Evolutionary conservation across 2,329 filamentous ascomycete species (phyloP).

Genomic region (Phaeosphaeriaceae sp.): DNA sequence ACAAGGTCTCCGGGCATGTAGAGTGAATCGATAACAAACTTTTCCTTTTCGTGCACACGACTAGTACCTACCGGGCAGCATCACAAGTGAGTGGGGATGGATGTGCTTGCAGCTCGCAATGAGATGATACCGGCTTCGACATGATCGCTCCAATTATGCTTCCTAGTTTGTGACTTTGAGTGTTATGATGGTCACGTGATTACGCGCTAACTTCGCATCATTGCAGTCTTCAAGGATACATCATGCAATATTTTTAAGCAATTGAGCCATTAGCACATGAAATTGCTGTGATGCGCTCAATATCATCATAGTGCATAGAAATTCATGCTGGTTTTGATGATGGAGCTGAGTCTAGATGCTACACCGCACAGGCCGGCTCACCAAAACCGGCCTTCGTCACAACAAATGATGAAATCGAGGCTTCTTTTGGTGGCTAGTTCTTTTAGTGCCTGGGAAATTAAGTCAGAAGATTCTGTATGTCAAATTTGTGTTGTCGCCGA

Average conservation of each 20-base stretch:
- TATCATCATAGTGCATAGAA: too few relatives aligned
- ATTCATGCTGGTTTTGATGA: too few relatives aligned
- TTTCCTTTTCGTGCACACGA: constrained; percentile 29
- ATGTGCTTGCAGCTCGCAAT: constrained; percentile 10
- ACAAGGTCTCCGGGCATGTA: constrained; percentile 40
- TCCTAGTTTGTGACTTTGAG: neutral
- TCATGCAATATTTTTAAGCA: constrained; percentile 21
- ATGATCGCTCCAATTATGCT: neutral
- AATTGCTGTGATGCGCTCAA: too few relatives aligned
- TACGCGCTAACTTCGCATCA: constrained; percentile 26
- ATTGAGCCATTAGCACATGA: neutral
- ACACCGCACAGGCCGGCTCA: neutral
- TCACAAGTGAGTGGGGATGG: neutral
- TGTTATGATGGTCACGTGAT: constrained; percentile 24
- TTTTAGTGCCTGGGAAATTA: too few relatives aligned
- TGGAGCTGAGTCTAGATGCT: neutral
- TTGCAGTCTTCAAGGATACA: constrained; percentile 11
- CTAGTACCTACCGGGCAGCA: constrained; percentile 6
- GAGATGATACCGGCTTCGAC: constrained; percentile 23
- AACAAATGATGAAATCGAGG: too few relatives aligned
- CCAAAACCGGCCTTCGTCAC: too few relatives aligned
- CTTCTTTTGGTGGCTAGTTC: too few relatives aligned
- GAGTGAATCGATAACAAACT: constrained; percentile 44
- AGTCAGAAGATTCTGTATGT: too few relatives aligned
- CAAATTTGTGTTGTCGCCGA: too few relatives aligned